These are phyloP conservation scores for Boletus reticulatus DNA, from an alignment of 768 basidiomycete species.

Conservation along the genomic window DNA sequence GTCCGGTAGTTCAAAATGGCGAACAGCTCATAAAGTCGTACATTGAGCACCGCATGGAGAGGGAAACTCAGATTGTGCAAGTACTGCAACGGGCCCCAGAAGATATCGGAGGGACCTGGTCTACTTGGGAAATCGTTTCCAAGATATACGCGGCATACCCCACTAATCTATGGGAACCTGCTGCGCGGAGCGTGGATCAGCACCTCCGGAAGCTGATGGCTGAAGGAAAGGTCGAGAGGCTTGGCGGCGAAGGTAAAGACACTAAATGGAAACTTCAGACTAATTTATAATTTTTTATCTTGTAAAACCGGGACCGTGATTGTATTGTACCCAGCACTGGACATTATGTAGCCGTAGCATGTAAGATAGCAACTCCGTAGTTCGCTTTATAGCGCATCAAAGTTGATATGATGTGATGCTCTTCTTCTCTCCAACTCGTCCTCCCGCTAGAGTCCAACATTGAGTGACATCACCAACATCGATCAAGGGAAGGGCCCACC, in stretches of 20 bases:
- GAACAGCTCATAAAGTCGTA: conserved; percentile 62
- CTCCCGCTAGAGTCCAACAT: conserved; percentile 58
- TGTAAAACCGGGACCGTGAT: not conserved
- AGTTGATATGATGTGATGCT: conserved; percentile 95
- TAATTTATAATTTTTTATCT: conserved; percentile 1
- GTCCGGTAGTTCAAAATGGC: conserved; percentile 70
- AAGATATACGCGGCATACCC: conserved; percentile 74
- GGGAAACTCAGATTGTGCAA: conserved; percentile 75
- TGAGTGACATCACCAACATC: conserved; percentile 3
- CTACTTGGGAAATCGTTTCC: conserved; percentile 64
- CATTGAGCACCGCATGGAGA: conserved; percentile 74
- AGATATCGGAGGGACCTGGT: conserved; percentile 36
- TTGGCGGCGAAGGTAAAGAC: conserved; percentile 53
- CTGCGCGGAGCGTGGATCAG: conserved; percentile 62
- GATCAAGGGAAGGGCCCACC: conserved; percentile 43
- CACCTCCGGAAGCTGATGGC: conserved; percentile 72
- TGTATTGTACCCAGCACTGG: not conserved
- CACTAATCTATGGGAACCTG: conserved; percentile 65
- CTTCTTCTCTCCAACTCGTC: conserved; percentile 89
- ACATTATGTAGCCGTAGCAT: conserved; percentile 9
- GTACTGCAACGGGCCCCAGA: conserved; percentile 40
- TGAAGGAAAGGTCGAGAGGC: conserved; percentile 54
- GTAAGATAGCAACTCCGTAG: conserved; percentile 13
- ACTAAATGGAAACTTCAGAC: conserved; percentile 43
- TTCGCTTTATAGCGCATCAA: conserved; percentile 73